Evolutionary conservation across 352 stramenopile genomes (phyloP), one percentile per base, ranked within the genome.

Genomic region (Globisporangium echinulatum): DNA sequence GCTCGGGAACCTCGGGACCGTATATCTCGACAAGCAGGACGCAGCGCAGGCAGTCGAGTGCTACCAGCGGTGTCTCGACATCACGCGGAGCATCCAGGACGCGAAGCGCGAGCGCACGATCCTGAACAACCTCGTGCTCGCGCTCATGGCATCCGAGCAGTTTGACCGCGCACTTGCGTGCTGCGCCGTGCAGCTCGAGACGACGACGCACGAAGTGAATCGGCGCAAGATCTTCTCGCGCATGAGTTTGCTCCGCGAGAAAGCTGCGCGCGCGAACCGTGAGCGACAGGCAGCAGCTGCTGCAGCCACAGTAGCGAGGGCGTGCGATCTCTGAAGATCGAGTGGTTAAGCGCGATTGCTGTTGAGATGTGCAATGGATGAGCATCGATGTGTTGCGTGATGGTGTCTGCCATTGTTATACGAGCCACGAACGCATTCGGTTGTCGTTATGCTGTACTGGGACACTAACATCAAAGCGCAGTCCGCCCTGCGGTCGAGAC

Each of bases 111-210:
- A 93, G 56, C 82, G 82, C 11, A 89, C 80, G 4, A 92, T 93
- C 58, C 71, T 93, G 15, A 92, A 93, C 67, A 93, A 93, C 54
- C 68, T 93, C 9, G 80, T 93, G 46, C 80, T 93, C 15, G 79
- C 84, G 8, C 66, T 87, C 46, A 86, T 87, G 55, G 84, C 79
- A 1, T 74, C 71, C 36, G 74, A 87, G 15, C 71, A 88, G 49
- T 87, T 79, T 19, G 64, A 76, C 13, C 68, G 70, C 8, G 79
- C 82, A 38, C 75, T 89, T 52, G 55, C 61, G 19, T 88, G 79
- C 61, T 92, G 74, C 54, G 68, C 88, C 49, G 68, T 92, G 17
- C 82, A 91, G 52, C 61, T 93, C 19, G 70, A 88, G 17, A 84
- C 71, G 55, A 93, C 78, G 3, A 68, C 69, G 54, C 88, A 82